Conservation (phyloP, 2,329 filamentous ascomycete genomes). For the Herpotrichia juniperi region DNA sequence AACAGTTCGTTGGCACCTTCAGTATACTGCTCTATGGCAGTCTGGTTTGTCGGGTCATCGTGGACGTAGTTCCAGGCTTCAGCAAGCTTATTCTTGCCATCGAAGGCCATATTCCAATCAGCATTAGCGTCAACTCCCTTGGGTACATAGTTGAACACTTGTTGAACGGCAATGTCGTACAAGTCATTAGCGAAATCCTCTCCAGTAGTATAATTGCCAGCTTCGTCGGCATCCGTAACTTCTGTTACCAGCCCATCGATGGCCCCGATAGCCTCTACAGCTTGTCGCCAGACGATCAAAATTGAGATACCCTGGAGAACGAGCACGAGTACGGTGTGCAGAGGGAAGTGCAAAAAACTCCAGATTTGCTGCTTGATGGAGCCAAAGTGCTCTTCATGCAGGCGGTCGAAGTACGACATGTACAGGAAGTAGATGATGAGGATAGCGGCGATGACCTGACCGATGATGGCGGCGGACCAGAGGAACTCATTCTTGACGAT, state of each 20-base stretch:
- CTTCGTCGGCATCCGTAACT: conserved; percentile 2
- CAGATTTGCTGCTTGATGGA: conserved; percentile 41
- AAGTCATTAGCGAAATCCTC: conserved; percentile 11
- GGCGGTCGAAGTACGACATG: conserved; percentile 43
- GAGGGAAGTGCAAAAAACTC: conserved; percentile 38
- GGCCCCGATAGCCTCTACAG: conserved; percentile 27
- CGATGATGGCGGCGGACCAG: conserved; percentile 33
- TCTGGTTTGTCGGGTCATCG: conserved; percentile 18
- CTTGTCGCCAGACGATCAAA: conserved; percentile 40
- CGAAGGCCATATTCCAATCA: conserved; percentile 17
- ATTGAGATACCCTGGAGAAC: conserved; percentile 40
- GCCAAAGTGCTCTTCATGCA: conserved; percentile 38
- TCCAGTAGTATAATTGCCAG: conserved; percentile 9
- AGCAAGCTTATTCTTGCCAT: conserved; percentile 12
- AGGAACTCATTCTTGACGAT: conserved; percentile 41
- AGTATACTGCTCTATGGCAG: conserved; percentile 11
- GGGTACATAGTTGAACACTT: conserved; percentile 29
- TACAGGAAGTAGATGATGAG: conserved; percentile 44
- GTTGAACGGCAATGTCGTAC: conserved; percentile 16
- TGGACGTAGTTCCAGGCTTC: conserved; percentile 12
- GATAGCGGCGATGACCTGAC: conserved; percentile 38
- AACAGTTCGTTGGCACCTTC: conserved; percentile 16
- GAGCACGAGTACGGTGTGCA: conserved; percentile 35
- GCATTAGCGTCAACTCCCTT: conserved; percentile 29
- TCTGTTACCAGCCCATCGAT: conserved; percentile 15